phyloP scores from a whole-genome alignment of 768 basidiomycete genomes.

The Podaxis sp. region DNA sequence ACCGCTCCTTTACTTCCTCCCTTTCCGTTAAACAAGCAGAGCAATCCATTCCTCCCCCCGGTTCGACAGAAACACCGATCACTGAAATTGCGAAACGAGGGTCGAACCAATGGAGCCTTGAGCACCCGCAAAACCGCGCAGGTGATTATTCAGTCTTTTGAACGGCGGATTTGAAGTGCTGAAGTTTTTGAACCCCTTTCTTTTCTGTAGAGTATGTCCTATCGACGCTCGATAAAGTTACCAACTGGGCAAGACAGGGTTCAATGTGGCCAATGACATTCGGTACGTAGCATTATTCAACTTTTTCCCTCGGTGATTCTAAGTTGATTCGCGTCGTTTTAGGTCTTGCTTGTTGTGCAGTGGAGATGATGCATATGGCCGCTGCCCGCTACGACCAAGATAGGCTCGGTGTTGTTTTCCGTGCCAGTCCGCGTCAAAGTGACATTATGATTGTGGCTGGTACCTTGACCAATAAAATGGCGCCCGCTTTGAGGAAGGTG shows the following conservation, averaged over 20 bases:
- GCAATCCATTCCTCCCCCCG: constrained; percentile 30
- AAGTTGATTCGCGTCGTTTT: constrained; percentile 7
- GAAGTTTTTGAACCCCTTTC: not conserved
- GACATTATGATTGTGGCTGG: constrained; percentile 99
- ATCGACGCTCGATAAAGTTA: constrained; percentile 93
- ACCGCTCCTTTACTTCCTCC: constrained; percentile 59
- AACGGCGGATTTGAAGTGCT: not conserved
- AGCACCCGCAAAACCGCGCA: constrained; percentile 87
- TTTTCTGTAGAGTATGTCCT: constrained; percentile 84
- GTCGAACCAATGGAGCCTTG: constrained; percentile 83
- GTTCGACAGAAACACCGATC: constrained; percentile 50
- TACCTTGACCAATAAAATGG: constrained; percentile 99
- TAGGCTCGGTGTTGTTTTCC: constrained; percentile 94
- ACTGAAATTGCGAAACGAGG: constrained; percentile 74
- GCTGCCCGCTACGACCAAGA: constrained; percentile 99
- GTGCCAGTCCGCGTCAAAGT: constrained; percentile 96
- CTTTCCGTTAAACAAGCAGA: constrained; percentile 38
- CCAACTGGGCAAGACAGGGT: constrained; percentile 96
- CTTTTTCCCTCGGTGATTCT: constrained; percentile 9
- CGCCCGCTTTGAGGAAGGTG: constrained; percentile 93
- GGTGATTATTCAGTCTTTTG: constrained; percentile 45
- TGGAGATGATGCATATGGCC: constrained; percentile 99
- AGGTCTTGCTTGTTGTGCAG: constrained; percentile 98
- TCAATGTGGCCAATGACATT: constrained; percentile 99
- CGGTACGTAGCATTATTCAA: constrained; percentile 38